Conservation (phyloP, 2,329 filamentous ascomycete genomes). For the Didymellaceae sp. region DNA sequence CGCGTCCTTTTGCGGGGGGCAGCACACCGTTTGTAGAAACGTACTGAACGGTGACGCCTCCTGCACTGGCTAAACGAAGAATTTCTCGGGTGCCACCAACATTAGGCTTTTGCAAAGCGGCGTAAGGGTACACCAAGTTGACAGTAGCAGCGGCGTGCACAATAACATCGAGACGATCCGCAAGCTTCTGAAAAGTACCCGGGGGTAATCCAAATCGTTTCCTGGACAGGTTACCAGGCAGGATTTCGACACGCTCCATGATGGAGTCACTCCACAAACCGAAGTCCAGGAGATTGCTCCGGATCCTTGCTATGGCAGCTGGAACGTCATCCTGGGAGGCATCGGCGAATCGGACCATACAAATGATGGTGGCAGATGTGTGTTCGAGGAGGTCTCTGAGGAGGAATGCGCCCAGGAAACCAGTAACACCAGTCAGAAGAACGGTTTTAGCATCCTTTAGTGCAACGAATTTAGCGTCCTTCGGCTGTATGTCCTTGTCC, state of each 20-base stretch:
- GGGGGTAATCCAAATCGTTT: constrained; percentile 72
- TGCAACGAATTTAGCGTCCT: constrained; percentile 60
- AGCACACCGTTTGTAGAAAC: constrained; percentile 82
- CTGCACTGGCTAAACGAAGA: constrained; percentile 70
- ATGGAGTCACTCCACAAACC: constrained; percentile 79
- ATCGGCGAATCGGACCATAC: constrained; percentile 75
- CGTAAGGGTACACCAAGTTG: constrained; percentile 77
- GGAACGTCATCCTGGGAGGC: constrained; percentile 69
- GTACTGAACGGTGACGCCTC: constrained; percentile 76
- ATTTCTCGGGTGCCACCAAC: constrained; percentile 81
- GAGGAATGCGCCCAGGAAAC: constrained; percentile 77
- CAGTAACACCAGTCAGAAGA: constrained; percentile 76
- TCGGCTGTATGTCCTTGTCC: constrained; percentile 71
- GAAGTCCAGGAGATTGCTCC: constrained; percentile 77
- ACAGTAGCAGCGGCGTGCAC: constrained; percentile 80
- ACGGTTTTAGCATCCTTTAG: constrained; percentile 72
- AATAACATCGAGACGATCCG: constrained; percentile 71
- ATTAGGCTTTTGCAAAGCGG: constrained; percentile 74
- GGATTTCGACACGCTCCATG: constrained; percentile 77
- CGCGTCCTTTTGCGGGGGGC: constrained; percentile 64
- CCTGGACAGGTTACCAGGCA: constrained; percentile 74
- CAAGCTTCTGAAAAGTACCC: constrained; percentile 70
- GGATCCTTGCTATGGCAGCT: constrained; percentile 73
- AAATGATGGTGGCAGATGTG: constrained; percentile 73
- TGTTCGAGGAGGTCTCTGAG: constrained; percentile 71